phyloP scores from a whole-genome alignment of 768 basidiomycete species.

The Chalciporus pseudorubinellus region DNA sequence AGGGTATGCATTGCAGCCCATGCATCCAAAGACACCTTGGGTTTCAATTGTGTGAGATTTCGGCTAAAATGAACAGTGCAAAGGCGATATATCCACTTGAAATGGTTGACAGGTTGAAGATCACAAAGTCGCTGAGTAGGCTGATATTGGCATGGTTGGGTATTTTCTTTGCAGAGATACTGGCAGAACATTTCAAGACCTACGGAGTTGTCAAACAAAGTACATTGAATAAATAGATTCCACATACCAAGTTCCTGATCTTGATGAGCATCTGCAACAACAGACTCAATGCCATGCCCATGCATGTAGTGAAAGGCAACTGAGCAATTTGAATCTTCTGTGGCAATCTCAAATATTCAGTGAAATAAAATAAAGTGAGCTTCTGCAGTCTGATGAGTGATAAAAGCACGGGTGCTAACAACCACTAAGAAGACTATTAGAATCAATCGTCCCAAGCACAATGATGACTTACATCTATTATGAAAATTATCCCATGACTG shows the following conservation, averaged over 20 bases:
- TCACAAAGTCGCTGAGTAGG: constrained; percentile 6
- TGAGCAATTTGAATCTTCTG: not conserved
- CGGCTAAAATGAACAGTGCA: constrained; percentile 24
- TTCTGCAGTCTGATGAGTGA: constrained; percentile 23
- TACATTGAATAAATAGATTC: not conserved
- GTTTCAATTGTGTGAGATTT: constrained; percentile 12
- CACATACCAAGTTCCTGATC: not conserved
- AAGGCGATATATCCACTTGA: constrained; percentile 18
- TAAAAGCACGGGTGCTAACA: constrained; percentile 19
- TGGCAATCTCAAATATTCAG: not conserved
- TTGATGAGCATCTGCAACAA: not conserved
- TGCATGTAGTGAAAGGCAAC: not conserved
- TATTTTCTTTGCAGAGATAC: not conserved
- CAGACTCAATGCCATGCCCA: too few relatives aligned
- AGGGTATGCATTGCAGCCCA: constrained; percentile 25
- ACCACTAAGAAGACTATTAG: constrained; percentile 12
- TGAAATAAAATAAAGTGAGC: constrained; percentile 19
- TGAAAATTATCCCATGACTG: too few relatives aligned
- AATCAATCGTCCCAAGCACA: not conserved
- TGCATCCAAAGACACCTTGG: not conserved
- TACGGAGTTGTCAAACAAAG: too few relatives aligned
- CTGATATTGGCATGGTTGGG: too few relatives aligned
- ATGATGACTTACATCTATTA: not conserved
- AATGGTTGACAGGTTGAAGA: constrained; percentile 27
- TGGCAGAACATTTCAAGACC: not conserved